These are phyloP conservation scores for Brassica rapa DNA, from an alignment of 345 rosid genomes.

Conservation along the genomic window DNA sequence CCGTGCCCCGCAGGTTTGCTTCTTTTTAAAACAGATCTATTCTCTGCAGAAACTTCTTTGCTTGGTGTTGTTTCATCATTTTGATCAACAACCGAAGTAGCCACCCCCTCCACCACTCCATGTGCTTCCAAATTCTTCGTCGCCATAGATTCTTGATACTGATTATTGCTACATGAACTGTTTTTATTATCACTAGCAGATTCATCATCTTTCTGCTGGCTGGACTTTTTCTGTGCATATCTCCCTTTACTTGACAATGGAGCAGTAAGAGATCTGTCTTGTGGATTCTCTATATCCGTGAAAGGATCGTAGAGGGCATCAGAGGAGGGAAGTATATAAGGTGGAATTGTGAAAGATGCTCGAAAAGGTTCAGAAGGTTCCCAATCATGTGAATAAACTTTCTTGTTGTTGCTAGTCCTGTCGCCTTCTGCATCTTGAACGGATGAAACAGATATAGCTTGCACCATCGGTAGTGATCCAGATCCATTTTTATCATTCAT, in stretches of 20 bases:
- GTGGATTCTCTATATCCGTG: slow-evolving; percentile 51
- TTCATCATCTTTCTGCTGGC: slow-evolving; percentile 44
- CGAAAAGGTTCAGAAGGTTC: slow-evolving; percentile 84
- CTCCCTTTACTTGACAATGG: slow-evolving; percentile 45
- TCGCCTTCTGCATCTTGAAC: slow-evolving; percentile 42
- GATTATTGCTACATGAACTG: slow-evolving; percentile 47
- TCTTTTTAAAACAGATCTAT: slow-evolving; percentile 42
- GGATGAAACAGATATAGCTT: slow-evolving; percentile 44
- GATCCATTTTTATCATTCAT: slow-evolving; percentile 36
- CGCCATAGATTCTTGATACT: slow-evolving; percentile 41
- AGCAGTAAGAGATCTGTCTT: slow-evolving; percentile 43
- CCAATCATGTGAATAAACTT: slow-evolving; percentile 68
- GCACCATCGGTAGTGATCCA: slow-evolving; percentile 43
- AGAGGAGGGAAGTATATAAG: slow-evolving; percentile 50
- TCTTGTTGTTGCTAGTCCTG: slow-evolving; percentile 43
- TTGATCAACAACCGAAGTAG: slow-evolving; percentile 51
- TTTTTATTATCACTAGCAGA: slow-evolving; percentile 46
- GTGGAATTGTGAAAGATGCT: slow-evolving; percentile 61
- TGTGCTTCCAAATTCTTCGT: slow-evolving; percentile 39
- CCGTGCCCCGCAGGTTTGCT: slow-evolving; percentile 43
- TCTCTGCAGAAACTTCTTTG: slow-evolving; percentile 52
- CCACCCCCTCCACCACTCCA: slow-evolving; percentile 49
- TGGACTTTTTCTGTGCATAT: slow-evolving; percentile 35
- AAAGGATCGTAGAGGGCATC: slow-evolving; percentile 65
- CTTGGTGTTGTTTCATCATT: slow-evolving; percentile 42